Base-by-base conservation (phyloP, 495 filamentous ascomycete genomes). In the Xylaria flabelliformis region DNA sequence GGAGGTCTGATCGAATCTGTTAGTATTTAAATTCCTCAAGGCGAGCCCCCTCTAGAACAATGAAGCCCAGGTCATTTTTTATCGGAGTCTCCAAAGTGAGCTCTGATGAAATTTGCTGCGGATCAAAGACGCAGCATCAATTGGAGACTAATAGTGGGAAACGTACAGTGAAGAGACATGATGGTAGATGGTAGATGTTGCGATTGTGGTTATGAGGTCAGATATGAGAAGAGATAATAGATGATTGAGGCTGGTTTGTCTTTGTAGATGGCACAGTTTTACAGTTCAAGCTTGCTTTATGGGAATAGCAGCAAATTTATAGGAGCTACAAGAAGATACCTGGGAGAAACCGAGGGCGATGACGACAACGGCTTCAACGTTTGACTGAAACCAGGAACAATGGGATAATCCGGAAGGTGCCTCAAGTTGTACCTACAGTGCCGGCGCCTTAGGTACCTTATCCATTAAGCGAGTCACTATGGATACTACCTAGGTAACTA, bases 1-100 rank as follows among this genome's bases (percentile, higher is more conserved):
- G 96, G 72, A 99, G 90, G 79, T 98, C 94, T 97, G 77, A 1
- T 24, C 2, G 26, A 17, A 26, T 9, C 5, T 69, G 71, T 84
- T 69, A 81, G 77, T 62, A 61, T 34, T 42, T 72, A 46, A 46
- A 34, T 72, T 69, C 56, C 24, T 15, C 59, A 62, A 17, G 1
- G 19, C 29, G 4, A 63, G 58, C 32, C 10, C 36, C 0, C 26
- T 8, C 13, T 19, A 2, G 61, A 44, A 6, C 41, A 68, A 68
- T 8, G 9, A 13, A 26, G 32, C n/a, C 46, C 4, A 7, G 0
- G 12, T 17, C 4, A 34, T 12, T 26, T 50, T 7, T 7, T 0
- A 50, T 24, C 46, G 7, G n/a, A 1, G 12, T 24, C 51, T 9
- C n/a, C 26, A 32, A 56, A 32, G 12, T 4, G 53, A 56, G 53